Evolutionary conservation across 768 basidiomycete genomes (phyloP), one percentile per base, ranked within the genome.

Genomic region (Collybiopsis luxurians): DNA sequence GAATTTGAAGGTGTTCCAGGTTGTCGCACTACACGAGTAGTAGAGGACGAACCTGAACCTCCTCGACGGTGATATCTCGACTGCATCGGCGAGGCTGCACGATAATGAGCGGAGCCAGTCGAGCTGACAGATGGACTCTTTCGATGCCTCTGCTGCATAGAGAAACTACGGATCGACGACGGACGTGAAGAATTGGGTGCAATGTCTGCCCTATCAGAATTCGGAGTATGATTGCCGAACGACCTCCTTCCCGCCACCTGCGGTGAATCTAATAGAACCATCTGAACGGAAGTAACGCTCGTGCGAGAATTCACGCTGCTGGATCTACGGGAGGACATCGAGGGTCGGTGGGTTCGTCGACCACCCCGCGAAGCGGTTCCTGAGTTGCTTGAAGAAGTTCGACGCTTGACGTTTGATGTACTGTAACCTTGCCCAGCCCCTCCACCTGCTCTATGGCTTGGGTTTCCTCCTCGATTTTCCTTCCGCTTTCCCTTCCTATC

Each of bases 231-330:
- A 61, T 79, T 86, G 1, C 89, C 90, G 56, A 87, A 80, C 2
- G 90, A 92, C 11, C 84, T 79, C 19, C 91, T 81, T 10, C 84
- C 81, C 4, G 85, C 80, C 13, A 84, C 73, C 39, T 71, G 71
- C 3, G 83, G 81, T 9, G 84, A 85, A 55, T 86, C 89, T 36
- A 89, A 64, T n/a, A 80, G 61, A 11, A 79, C 59, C 69, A 81
- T 71, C 57, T 82, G 80, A 23, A 76, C 72, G 13, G 79, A 79
- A 23, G 79, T 69, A 19, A 75, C 75, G n/a, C 79, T 81, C 0
- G 80, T 82, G 39, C 93, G 77, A 5, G 95, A 97, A 66, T 94
- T 95, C 60, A 95, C 89, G 57, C 92, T 94, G 67, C 92, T 95
- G 13, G 93, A 95, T 26, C 95, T 84, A 46, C 90, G 82, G 23